phyloP scores from a whole-genome alignment of 306 rosid genomes.

The Medicago truncatula region DNA sequence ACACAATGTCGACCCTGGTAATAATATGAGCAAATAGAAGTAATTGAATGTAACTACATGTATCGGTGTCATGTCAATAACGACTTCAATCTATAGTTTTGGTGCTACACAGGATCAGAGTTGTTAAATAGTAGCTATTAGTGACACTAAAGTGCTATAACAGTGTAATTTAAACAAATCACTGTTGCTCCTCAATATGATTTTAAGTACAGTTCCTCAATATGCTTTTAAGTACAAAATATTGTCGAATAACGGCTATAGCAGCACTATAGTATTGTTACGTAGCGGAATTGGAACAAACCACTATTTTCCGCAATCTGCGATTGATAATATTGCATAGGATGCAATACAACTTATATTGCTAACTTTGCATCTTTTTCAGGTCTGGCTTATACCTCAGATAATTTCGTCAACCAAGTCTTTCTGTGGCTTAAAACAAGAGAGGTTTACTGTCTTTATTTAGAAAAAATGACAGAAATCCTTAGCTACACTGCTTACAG shows the following conservation, averaged over 20 bases:
- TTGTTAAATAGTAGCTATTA: no score
- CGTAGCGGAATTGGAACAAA: no score
- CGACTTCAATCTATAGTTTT: no score
- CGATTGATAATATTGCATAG: neutral
- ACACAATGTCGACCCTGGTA: neutral
- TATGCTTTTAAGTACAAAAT: no score
- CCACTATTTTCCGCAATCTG: no score
- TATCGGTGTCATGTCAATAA: neutral
- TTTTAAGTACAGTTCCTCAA: no score
- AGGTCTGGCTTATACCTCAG: conserved; percentile 44
- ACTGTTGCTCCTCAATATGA: no score
- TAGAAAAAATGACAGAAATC: conserved; percentile 62
- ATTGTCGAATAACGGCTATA: no score
- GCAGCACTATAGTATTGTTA: no score
- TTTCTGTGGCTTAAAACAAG: conserved; percentile 40
- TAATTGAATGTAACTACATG: neutral
- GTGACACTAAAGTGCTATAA: no score
- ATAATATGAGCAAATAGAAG: neutral
- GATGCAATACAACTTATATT: neutral
- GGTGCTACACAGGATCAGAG: no score
- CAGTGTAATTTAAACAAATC: no score
- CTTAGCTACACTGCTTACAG: conserved; percentile 64
- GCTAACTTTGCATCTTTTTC: conserved; percentile 44
- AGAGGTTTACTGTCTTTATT: conserved; percentile 38
- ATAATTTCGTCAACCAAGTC: conserved; percentile 35